Percentiles rank a stretch among this genome's conserved stretches.
Conservation (phyloP, 164 flowering plant species). For the Sedum album region DNA sequence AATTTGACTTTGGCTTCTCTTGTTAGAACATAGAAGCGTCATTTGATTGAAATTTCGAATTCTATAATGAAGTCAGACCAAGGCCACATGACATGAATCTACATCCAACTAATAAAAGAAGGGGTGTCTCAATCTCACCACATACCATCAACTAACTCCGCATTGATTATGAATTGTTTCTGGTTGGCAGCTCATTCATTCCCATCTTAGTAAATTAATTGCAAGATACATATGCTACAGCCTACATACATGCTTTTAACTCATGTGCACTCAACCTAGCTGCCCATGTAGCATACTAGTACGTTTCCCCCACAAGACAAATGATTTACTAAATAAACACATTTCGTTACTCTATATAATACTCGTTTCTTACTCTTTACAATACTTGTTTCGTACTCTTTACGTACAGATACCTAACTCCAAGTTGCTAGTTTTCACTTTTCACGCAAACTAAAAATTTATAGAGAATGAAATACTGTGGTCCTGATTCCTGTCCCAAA, state of each 20-base stretch:
- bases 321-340: no score
- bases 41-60: no score
- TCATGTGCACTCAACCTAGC: no score
- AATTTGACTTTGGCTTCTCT: no score
- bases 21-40: no score
- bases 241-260: neutral
- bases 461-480: no score
- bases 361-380: neutral
- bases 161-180: neutral
- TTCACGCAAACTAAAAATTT: no score
- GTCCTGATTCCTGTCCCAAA: no score
- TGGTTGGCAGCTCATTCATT: conserved; percentile 2
- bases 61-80: neutral
- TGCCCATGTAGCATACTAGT: no score
- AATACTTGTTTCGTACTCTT: neutral
- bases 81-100: neutral
- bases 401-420: neutral
- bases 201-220: neutral
- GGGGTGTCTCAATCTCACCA: neutral
- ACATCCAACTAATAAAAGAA: neutral
- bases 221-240: neutral
- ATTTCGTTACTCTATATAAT: no score
- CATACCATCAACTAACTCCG: neutral
- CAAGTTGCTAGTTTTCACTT: no score
- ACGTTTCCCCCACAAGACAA: no score